Conservation (phyloP, 116 monocot genomes). For the Iris pallida region DNA sequence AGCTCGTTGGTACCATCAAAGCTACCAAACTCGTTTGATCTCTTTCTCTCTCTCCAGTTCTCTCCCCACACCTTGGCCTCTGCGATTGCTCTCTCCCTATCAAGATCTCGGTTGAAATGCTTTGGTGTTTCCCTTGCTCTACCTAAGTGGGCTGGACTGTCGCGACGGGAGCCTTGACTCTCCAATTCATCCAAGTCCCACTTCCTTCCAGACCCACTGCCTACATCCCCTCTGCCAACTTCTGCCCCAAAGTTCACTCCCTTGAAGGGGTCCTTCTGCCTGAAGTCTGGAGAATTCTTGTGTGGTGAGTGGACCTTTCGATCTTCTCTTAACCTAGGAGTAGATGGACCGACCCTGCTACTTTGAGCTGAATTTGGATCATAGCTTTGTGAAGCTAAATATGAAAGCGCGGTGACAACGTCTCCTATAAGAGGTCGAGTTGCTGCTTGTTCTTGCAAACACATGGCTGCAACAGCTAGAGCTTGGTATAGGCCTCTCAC, state of each 20-base stretch:
- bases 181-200: slow-evolving; percentile 31
- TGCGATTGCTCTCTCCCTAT: slow-evolving; percentile 33
- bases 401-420: slow-evolving; percentile 52
- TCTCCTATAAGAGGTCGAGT: slow-evolving; percentile 50
- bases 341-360: slow-evolving; percentile 13
- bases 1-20: slow-evolving; percentile 27
- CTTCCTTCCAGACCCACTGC: slow-evolving; percentile 32
- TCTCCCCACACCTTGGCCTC: slow-evolving; percentile 39
- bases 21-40: slow-evolving; percentile 15
- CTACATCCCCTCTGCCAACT: neutral
- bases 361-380: slow-evolving; percentile 29
- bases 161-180: slow-evolving; percentile 14
- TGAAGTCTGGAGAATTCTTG: slow-evolving; percentile 21
- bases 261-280: slow-evolving; percentile 13
- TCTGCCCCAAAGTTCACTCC: neutral
- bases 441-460: slow-evolving; percentile 52
- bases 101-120: slow-evolving; percentile 7
- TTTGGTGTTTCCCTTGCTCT: slow-evolving; percentile 14
- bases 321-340: slow-evolving; percentile 26
- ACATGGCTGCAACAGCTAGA: slow-evolving; percentile 55
- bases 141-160: slow-evolving; percentile 24
- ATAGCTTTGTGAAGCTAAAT: slow-evolving; percentile 40
- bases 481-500: slow-evolving; percentile 53
- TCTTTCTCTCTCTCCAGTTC: slow-evolving; percentile 34
- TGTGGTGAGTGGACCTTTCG: slow-evolving; percentile 12